A percentile compares a stretch with the other conserved stretches of the same genome.
Evolutionary conservation across 305 asterid species (phyloP).

Genomic region (Plantago coronopus): DNA sequence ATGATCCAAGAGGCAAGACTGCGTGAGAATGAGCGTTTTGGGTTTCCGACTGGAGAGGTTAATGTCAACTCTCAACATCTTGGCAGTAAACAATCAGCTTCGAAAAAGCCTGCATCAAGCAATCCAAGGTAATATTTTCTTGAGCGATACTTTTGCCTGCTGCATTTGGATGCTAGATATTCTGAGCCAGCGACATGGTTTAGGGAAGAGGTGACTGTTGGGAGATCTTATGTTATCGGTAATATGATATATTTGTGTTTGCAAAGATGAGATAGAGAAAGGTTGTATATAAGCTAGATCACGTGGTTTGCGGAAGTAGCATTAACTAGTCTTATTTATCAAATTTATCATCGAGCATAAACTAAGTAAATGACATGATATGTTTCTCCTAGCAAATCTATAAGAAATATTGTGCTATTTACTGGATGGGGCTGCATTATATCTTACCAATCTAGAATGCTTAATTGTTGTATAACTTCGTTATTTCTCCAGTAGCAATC

Average conservation of each 20-base stretch:
- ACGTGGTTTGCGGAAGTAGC: too few species aligned
- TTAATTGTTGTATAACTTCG: slow-evolving; percentile 1
- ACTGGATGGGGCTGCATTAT: too few species aligned
- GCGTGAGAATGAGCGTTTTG: slow-evolving; percentile 25
- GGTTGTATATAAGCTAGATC: not conserved
- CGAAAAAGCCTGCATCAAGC: slow-evolving; percentile 23
- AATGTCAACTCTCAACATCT: slow-evolving; percentile 20
- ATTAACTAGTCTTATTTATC: not conserved
- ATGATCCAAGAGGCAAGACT: slow-evolving; percentile 15
- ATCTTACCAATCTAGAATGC: too few species aligned
- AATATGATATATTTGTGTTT: not conserved
- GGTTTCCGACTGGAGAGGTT: slow-evolving; percentile 21
- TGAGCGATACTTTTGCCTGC: not conserved
- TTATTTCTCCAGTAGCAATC: slow-evolving; percentile 10
- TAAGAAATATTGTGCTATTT: too few species aligned
- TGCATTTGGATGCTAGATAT: not conserved
- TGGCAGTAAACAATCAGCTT: slow-evolving; percentile 21
- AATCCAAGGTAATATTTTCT: slow-evolving; percentile 29
- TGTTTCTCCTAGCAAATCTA: not conserved
- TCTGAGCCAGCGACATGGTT: not conserved
- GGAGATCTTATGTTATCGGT: not conserved
- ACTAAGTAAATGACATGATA: not conserved
- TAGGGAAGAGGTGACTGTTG: not conserved
- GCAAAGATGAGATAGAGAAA: not conserved
- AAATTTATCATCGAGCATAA: not conserved